These are phyloP conservation scores for Piromyces sp. DNA, from an alignment of 192 early-diverging fungal species.

Conservation along the genomic window DNA sequence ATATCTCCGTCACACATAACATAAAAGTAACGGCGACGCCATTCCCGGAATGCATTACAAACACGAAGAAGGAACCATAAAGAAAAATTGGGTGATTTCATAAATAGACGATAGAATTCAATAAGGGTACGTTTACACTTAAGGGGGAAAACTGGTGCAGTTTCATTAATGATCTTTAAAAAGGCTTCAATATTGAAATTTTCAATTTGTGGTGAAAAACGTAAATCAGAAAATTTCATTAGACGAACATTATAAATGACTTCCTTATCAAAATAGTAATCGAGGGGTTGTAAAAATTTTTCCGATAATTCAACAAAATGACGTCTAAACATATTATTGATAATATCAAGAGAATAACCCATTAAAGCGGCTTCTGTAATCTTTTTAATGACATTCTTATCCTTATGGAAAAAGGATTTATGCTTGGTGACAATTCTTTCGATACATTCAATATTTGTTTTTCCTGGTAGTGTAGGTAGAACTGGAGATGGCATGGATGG, in stretches of 20 bases:
- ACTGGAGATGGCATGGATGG: not conserved
- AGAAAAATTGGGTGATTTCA: conserved; percentile 89
- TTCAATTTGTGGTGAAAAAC: conserved; percentile 42
- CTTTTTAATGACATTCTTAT: conserved; percentile 62
- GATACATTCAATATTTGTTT: not conserved
- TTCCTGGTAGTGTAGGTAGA: not conserved
- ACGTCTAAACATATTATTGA: conserved; percentile 81
- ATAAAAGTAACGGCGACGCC: conserved; percentile 55
- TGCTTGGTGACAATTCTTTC: conserved; percentile 47
- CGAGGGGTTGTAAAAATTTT: conserved; percentile 84
- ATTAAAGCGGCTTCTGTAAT: conserved; percentile 52
- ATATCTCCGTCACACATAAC: conserved; percentile 45
- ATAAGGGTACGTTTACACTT: conserved; percentile 32
- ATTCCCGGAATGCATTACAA: conserved; percentile 58
- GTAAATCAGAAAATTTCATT: conserved; percentile 21
- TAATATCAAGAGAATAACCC: conserved; percentile 48
- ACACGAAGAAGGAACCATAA: conserved; percentile 79
- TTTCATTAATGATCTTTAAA: conserved; percentile 36
- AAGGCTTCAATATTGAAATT: conserved; percentile 65
- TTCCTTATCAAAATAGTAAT: conserved; percentile 77
- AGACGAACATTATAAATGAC: conserved; percentile 41
- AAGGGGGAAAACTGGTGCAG: conserved; percentile 28
- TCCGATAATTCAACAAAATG: conserved; percentile 88
- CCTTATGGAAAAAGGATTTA: conserved; percentile 63
- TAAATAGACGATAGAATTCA: conserved; percentile 74